Evolutionary conservation across 208 protist genomes (phyloP).

Genomic region (Pavlovales sp.): DNA sequence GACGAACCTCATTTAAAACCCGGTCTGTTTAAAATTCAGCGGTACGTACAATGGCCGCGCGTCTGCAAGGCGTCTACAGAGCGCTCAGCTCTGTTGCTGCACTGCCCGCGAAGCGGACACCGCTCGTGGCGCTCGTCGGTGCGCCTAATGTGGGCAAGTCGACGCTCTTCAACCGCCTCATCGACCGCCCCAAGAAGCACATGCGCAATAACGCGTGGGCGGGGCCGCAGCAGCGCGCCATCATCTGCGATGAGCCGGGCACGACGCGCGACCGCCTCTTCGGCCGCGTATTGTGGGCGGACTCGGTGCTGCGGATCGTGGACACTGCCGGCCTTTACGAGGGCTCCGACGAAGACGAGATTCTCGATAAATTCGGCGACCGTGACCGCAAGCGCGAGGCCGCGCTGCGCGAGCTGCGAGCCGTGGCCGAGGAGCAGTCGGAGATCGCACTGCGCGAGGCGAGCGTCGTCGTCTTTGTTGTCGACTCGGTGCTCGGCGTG

Average conservation of each 20-base stretch:
- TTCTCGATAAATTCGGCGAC: too few species aligned
- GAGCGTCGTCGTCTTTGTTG: not conserved
- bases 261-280: constrained; percentile 26
- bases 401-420: not conserved
- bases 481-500: not conserved
- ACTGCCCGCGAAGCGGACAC: too few species aligned
- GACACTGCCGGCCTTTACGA: constrained; percentile 16
- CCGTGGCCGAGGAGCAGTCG: not conserved
- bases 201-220: not conserved
- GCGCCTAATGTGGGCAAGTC: constrained; percentile 25
- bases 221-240: not conserved
- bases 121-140: constrained; percentile 11
- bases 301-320: not conserved
- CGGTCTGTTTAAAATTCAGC: too few species aligned
- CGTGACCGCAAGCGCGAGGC: too few species aligned
- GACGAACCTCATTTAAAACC: too few species aligned
- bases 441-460: not conserved
- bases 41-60: too few species aligned
- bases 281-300: not conserved
- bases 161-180: constrained; percentile 31
- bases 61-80: too few species aligned
- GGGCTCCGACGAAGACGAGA: too few species aligned
- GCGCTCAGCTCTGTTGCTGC: too few species aligned
- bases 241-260: not conserved
- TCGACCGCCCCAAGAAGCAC: not conserved